Base-by-base conservation (phyloP, 108 stramenopile genomes). In the Mayamaea pseudoterrestris region DNA sequence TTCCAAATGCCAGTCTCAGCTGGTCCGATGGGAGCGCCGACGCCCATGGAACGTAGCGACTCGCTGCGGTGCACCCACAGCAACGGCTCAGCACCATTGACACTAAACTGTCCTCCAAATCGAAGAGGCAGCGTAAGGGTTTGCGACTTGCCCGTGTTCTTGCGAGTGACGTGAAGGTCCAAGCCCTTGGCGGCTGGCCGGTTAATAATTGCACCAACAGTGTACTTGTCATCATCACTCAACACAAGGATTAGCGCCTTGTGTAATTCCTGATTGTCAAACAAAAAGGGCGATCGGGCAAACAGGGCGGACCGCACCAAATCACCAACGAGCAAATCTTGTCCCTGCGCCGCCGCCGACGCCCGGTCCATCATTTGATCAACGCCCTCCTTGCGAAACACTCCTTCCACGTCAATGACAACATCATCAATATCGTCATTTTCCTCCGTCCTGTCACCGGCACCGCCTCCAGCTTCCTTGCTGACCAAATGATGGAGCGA, bases 211-310 rank as follows among this genome's bases (percentile, higher is more conserved):
- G 65, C 59, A 2, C 79, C 81, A 30, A 83, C 63, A 9, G 64
- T 67, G 29, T 50, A 44, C 22, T 70, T 66, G 3, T 75, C 67
- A 49, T 86, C 76, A 25, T 80, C 68, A 5, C 58, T 44, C 14
- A 90, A 35, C 16, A 86, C 47, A 31, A 85, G 55, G 21, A 86
- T 57, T 6, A 86, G 43, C 18, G 74, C 75, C 57, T 80, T 71
- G 47, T 90, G 88, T 35, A 82, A 66, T 34, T 78, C 75, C 53
- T 84, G 88, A 14, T 74, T 64, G n/a, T 74, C 59, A 41, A 84
- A 58, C 5, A 84, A 47, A 48, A 81, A 82, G 21, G 80, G 78
- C 21, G 74, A 67, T 22, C 75, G 63, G 6, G 66, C 63, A 1
- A 61, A 58, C 21, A 66, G 59, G 14, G 73, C 74, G 12, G 73